These are phyloP conservation scores for Usnea hakonensis DNA, from an alignment of 495 filamentous ascomycete species.

Conservation along the genomic window DNA sequence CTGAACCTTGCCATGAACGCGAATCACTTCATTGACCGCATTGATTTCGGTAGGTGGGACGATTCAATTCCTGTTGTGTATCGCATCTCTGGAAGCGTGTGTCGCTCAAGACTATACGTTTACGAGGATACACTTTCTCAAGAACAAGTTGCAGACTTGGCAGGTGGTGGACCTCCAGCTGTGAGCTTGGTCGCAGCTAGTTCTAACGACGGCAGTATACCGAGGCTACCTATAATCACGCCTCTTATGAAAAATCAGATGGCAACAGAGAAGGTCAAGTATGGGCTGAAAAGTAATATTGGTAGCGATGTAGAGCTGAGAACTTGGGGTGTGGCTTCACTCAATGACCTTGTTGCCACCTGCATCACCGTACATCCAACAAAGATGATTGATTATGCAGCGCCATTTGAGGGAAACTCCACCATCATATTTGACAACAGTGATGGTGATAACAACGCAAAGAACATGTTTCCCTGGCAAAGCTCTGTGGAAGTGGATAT, in stretches of 20 bases:
- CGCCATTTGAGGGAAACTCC: slow-evolving; percentile 32
- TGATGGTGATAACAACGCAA: slow-evolving; percentile 24
- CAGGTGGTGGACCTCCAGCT: neutral
- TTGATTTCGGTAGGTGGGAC: slow-evolving; percentile 2
- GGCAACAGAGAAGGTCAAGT: slow-evolving; percentile 17
- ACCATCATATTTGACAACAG: slow-evolving; percentile 33
- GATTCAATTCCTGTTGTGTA: neutral
- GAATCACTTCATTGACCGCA: slow-evolving; percentile 2
- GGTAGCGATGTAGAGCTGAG: slow-evolving; percentile 36
- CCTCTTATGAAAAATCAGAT: neutral
- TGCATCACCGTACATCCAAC: slow-evolving; percentile 44
- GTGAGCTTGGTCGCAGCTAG: neutral
- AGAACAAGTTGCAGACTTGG: neutral
- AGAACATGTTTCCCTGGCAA: slow-evolving; percentile 23
- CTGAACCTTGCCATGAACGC: slow-evolving; percentile 3
- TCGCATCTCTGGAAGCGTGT: neutral
- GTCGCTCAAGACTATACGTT: neutral
- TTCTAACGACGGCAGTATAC: neutral
- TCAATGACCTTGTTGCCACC: slow-evolving; percentile 33
- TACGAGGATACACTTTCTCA: neutral
- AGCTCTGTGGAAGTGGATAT: neutral
- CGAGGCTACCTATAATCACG: neutral
- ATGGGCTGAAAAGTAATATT: slow-evolving; percentile 40
- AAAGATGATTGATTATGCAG: slow-evolving; percentile 46
- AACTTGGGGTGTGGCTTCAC: slow-evolving; percentile 46